phyloP scores from a whole-genome alignment of 106 monocot genomes.

The Apostasia ramifera region DNA sequence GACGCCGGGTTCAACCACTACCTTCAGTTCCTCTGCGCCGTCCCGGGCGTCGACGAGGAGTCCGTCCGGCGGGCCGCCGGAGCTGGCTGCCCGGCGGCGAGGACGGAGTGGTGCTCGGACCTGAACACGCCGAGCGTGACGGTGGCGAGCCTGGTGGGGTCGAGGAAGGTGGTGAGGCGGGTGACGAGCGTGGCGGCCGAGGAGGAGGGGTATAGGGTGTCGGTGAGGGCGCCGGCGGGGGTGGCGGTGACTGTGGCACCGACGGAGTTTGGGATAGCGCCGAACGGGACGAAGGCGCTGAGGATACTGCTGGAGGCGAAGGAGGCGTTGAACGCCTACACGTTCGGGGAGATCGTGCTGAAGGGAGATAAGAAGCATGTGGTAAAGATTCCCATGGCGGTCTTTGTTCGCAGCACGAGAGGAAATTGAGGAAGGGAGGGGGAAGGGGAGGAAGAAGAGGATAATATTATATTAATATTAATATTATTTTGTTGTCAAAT shows the following conservation, averaged over 20 bases:
- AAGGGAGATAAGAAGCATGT: constrained; percentile 47
- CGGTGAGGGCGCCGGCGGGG: constrained; percentile 39
- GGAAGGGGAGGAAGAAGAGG: too few relatives aligned
- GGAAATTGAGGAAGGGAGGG: too few relatives aligned
- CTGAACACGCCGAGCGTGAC: constrained; percentile 64
- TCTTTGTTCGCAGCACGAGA: constrained; percentile 34
- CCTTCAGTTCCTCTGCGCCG: constrained; percentile 59
- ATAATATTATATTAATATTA: too few relatives aligned
- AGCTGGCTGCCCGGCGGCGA: constrained; percentile 29
- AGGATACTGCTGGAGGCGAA: constrained; percentile 37
- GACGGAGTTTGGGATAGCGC: constrained; percentile 25
- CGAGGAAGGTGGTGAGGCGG: constrained; percentile 42
- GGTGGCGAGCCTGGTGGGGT: constrained; percentile 45
- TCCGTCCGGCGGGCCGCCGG: constrained; percentile 49
- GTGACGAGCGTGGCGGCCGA: constrained; percentile 38
- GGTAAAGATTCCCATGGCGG: constrained; percentile 55
- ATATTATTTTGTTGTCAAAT: too few relatives aligned
- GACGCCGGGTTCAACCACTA: constrained; percentile 42
- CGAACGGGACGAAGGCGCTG: constrained; percentile 23
- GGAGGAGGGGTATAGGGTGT: constrained; percentile 42
- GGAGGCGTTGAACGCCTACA: constrained; percentile 24
- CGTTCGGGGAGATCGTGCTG: constrained; percentile 56
- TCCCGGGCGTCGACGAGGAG: constrained; percentile 48
- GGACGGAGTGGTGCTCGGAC: constrained; percentile 49
- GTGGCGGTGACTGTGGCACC: constrained; percentile 47